Evolutionary conservation across 257 asterid species (phyloP).

Genomic region (Primulina eburnea): DNA sequence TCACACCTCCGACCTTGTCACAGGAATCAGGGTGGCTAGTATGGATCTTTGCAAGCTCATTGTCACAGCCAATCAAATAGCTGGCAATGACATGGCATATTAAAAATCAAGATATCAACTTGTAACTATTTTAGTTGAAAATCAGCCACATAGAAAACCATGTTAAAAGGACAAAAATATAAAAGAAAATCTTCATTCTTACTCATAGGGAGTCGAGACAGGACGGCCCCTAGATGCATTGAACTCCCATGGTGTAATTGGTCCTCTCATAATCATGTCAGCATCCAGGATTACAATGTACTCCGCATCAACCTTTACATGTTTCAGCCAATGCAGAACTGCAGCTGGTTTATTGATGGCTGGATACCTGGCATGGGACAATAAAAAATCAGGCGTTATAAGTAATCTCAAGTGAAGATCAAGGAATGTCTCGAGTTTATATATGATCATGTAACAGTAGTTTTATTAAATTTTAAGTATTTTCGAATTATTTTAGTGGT

Average conservation of each 20-base stretch:
- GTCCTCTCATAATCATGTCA: conserved; percentile 93
- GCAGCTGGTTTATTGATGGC: conserved; percentile 97
- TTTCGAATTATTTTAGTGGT: too few species aligned
- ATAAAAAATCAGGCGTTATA: conserved; percentile 19
- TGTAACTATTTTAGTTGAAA: background rate
- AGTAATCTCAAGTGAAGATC: background rate
- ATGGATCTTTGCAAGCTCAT: conserved; percentile 82
- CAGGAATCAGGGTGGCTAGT: conserved; percentile 84
- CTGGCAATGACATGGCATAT: conserved; percentile 34
- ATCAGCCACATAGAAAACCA: background rate
- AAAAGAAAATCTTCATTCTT: conserved; percentile 24
- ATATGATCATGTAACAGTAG: background rate
- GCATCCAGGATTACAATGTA: conserved; percentile 84
- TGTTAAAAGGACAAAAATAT: background rate
- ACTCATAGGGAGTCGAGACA: conserved; percentile 96
- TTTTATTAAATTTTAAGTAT: too few species aligned
- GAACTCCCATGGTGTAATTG: conserved; percentile 96
- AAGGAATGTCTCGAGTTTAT: background rate
- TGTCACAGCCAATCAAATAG: conserved; percentile 94
- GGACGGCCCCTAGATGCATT: conserved; percentile 75
- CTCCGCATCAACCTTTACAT: conserved; percentile 85
- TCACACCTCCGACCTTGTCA: conserved; percentile 95
- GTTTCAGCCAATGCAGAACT: conserved; percentile 95
- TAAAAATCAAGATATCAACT: conserved; percentile 4
- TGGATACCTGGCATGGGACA: conserved; percentile 69